Conservation (phyloP, 805 yeast genomes). For the Teunomyces pallodes region DNA sequence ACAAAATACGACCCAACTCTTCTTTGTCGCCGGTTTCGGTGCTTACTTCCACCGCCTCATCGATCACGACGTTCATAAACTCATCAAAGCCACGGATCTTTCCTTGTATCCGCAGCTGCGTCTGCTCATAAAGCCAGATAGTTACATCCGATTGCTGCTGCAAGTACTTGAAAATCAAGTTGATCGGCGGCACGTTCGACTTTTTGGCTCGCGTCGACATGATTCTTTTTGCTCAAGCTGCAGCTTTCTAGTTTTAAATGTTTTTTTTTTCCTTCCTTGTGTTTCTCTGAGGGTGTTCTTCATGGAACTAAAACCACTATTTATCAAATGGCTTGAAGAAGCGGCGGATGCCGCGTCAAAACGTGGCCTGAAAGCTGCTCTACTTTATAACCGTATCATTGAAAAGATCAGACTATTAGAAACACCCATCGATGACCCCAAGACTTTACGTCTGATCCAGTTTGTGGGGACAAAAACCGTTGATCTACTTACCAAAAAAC, state of each 20-base stretch:
- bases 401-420: constrained; percentile 47
- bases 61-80: constrained; percentile 80
- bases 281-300: background rate
- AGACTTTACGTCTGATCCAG: constrained; percentile 56
- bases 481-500: constrained; percentile 42
- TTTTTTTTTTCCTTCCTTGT: background rate
- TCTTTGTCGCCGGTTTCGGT: constrained; percentile 47
- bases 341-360: constrained; percentile 44
- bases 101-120: constrained; percentile 74
- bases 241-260: no score
- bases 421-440: constrained; percentile 50
- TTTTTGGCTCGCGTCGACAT: constrained; percentile 17
- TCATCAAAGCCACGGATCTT: constrained; percentile 92
- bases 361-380: constrained; percentile 51
- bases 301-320: constrained; percentile 48
- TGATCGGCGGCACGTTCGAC: constrained; percentile 82
- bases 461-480: constrained; percentile 75
- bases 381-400: constrained; percentile 56
- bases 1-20: constrained; percentile 67
- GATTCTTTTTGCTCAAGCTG: background rate
- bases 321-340: constrained; percentile 58
- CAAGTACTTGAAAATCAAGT: constrained; percentile 79
- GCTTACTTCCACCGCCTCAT: constrained; percentile 63
- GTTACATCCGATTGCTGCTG: constrained; percentile 79
- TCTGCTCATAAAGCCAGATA: constrained; percentile 89